A percentile compares a stretch with the other conserved stretches of the same genome.
These are phyloP conservation scores for Rhodotorula sp. DNA, from an alignment of 1,284 basidiomycete species.

Conservation along the genomic window DNA sequence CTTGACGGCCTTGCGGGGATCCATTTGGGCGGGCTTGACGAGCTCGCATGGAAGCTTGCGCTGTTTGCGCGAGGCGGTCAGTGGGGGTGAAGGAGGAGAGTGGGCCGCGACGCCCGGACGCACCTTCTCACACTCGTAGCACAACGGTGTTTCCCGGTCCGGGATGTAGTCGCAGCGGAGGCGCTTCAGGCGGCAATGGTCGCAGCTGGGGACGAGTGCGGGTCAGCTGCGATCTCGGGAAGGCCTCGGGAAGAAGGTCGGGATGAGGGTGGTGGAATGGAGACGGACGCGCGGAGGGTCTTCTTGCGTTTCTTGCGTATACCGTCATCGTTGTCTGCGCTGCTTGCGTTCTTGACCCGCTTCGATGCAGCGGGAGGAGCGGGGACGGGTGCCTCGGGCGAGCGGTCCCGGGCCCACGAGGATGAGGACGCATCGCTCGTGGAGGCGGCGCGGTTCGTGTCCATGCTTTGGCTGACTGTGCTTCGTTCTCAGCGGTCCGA, in stretches of 20 bases:
- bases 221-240: not conserved
- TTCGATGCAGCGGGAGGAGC: too few species aligned
- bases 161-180: not conserved
- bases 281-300: conserved; percentile 1
- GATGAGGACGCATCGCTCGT: too few species aligned
- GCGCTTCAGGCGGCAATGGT: not conserved
- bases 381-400: too few species aligned
- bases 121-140: not conserved
- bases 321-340: not conserved
- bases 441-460: too few species aligned
- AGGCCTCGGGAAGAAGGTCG: not conserved
- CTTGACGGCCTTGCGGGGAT: not conserved
- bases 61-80: not conserved
- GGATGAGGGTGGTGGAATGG: not conserved
- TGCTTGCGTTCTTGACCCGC: not conserved
- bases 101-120: not conserved
- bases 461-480: too few species aligned
- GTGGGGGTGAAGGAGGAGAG: not conserved
- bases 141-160: not conserved
- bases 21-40: not conserved
- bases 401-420: too few species aligned
- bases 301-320: not conserved
- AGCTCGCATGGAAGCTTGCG: conserved; percentile 1
- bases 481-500: too few species aligned
- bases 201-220: not conserved